These are phyloP conservation scores for Mentha longifolia DNA, from an alignment of 257 asterid genomes.

Conservation along the genomic window DNA sequence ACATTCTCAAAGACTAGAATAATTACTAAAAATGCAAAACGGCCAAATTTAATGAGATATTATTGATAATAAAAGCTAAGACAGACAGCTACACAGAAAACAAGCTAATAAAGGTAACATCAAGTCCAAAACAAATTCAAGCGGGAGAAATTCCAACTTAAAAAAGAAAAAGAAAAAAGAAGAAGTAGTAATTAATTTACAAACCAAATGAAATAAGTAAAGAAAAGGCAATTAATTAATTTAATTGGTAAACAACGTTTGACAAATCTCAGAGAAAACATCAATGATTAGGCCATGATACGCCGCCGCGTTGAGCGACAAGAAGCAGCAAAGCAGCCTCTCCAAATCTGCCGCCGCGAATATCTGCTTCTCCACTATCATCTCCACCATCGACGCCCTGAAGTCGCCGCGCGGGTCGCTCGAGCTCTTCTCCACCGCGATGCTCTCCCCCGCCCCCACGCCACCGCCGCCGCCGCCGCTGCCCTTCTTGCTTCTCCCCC, in stretches of 20 bases:
- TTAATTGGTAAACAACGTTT: slow-evolving; percentile 51
- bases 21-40: neutral
- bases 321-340: slow-evolving; percentile 55
- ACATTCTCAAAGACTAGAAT: too few relatives aligned
- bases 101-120: neutral
- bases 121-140: neutral
- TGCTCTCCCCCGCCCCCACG: slow-evolving; percentile 41
- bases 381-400: slow-evolving; percentile 83
- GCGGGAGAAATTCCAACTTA: neutral
- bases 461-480: neutral
- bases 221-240: slow-evolving; percentile 17
- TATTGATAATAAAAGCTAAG: neutral
- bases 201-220: neutral
- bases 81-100: neutral
- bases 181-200: slow-evolving; percentile 25
- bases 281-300: slow-evolving; percentile 60
- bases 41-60: neutral
- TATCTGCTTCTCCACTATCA: slow-evolving; percentile 71
- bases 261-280: slow-evolving; percentile 70
- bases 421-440: slow-evolving; percentile 71
- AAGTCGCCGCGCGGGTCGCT: slow-evolving; percentile 68
- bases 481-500: slow-evolving; percentile 21
- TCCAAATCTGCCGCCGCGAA: slow-evolving; percentile 64
- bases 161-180: neutral
- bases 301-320: slow-evolving; percentile 53